Evolutionary conservation across 2,329 filamentous ascomycete genomes (phyloP).

Genomic region (Falciphora oryzae): DNA sequence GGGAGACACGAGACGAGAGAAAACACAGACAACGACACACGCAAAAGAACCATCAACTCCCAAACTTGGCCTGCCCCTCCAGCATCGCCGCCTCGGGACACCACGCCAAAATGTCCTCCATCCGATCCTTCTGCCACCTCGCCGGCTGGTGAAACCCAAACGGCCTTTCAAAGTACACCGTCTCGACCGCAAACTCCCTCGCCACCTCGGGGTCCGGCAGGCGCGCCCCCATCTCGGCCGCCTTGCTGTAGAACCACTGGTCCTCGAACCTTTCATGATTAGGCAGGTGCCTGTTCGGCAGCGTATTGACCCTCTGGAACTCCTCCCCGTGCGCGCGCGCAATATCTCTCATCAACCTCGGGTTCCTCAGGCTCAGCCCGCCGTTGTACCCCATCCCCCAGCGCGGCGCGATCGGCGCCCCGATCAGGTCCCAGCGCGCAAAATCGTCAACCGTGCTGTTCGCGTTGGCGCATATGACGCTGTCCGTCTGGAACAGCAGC

Average conservation of each 20-base stretch:
- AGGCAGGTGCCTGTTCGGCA: constrained; percentile 12
- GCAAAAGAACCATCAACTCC: neutral
- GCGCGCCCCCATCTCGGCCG: constrained; percentile 15
- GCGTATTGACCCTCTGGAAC: neutral
- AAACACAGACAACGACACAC: too few species aligned
- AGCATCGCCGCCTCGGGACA: constrained; percentile 17
- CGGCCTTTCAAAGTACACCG: constrained; percentile 16
- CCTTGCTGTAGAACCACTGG: constrained; percentile 21
- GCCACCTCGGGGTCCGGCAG: constrained; percentile 16
- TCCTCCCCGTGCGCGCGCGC: constrained; percentile 30
- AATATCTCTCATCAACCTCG: constrained; percentile 33
- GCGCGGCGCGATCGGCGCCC: constrained; percentile 23
- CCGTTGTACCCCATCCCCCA: constrained; percentile 26
- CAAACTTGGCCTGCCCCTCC: neutral
- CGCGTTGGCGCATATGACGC: constrained; percentile 29
- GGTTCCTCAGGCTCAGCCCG: constrained; percentile 31
- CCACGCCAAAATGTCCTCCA: constrained; percentile 18
- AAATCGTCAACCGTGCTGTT: constrained; percentile 28
- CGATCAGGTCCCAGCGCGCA: constrained; percentile 30
- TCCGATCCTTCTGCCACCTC: constrained; percentile 13
- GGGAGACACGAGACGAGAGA: too few species aligned
- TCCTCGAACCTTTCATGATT: constrained; percentile 29
- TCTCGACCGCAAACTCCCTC: constrained; percentile 19
- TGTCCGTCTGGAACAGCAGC: constrained; percentile 34
- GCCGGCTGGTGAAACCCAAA: constrained; percentile 22